phyloP scores from a whole-genome alignment of 305 asterid species.

The Solanum hybrid region DNA sequence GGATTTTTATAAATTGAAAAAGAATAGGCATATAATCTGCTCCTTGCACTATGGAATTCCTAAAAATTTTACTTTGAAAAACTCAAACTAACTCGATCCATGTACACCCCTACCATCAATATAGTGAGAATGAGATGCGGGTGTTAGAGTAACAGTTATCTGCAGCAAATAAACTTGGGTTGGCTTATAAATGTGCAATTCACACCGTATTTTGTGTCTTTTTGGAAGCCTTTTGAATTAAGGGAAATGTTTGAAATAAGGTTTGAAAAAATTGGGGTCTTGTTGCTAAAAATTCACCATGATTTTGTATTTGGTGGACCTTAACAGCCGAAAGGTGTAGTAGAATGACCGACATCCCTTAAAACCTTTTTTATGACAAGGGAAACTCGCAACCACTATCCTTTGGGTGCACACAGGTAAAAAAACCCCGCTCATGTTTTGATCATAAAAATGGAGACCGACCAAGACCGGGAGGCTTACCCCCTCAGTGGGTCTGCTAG shows the following conservation, averaged over 20 bases:
- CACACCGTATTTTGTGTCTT: neutral
- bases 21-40: neutral
- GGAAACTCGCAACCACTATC: neutral
- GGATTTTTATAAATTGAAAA: neutral
- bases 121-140: neutral
- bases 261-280: neutral
- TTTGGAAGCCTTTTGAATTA: neutral
- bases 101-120: neutral
- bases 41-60: neutral
- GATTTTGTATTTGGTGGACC: neutral
- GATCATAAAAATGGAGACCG: neutral
- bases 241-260: neutral
- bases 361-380: neutral
- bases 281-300: neutral
- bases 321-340: neutral
- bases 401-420: neutral
- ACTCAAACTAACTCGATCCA: neutral
- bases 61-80: neutral
- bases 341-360: neutral
- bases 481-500: neutral
- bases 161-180: neutral
- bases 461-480: neutral
- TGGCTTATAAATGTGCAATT: neutral
- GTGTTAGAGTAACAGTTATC: neutral
- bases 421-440: no score